Evolutionary conservation across 495 filamentous ascomycete genomes (phyloP), one percentile per base, ranked within the genome.

Genomic region (Aspergillus panamensis): DNA sequence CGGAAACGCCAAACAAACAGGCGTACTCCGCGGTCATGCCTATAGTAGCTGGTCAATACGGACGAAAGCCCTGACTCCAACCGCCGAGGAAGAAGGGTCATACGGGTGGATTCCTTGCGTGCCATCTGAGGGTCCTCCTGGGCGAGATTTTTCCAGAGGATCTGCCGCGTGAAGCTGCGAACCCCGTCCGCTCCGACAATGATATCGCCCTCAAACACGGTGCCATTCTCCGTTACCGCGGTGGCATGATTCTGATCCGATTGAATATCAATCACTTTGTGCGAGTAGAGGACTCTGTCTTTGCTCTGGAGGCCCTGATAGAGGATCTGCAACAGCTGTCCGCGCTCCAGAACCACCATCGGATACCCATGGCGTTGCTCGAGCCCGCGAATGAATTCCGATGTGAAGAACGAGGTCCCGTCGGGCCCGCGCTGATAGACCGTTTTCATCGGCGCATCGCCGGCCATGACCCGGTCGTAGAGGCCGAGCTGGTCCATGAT

Each of bases 131-230:
- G 32, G 6, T 35, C 32, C 12, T 35, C 32, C 6, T 6, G 6
- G 32, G 32, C 6, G 32, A 44, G 42, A 30, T 19, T 44, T 12
- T 12, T 19, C 51, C 51, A 53, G 25, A 53, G 42, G 3, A 31
- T 37, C 4, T 33, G 3, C 10, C 51, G 51, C 20, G 40, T 37
- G 1, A 35, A 29, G 35, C 33, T 40, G 19, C 43, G 21, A 3
- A 53, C 37, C 6, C 51, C 51, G 16, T 53, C 51, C 6, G 51
- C 51, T n/a, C 51, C 51, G 3, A 53, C 51, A 7, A 53, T 40
- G 14, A 53, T 10, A 44, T 53, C 51, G 1, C 51, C 51, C 3
- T 6, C 17, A 16, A 42, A 21, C 21, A 10, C 6, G 1, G 33
- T 42, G 3, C 51, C 51, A 16, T 53, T 37, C 35, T 33, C 35